A percentile compares a stretch with the other conserved stretches of the same genome.
These are phyloP conservation scores for Clitopilus passeckerianus DNA, from an alignment of 768 basidiomycete genomes.

Conservation along the genomic window DNA sequence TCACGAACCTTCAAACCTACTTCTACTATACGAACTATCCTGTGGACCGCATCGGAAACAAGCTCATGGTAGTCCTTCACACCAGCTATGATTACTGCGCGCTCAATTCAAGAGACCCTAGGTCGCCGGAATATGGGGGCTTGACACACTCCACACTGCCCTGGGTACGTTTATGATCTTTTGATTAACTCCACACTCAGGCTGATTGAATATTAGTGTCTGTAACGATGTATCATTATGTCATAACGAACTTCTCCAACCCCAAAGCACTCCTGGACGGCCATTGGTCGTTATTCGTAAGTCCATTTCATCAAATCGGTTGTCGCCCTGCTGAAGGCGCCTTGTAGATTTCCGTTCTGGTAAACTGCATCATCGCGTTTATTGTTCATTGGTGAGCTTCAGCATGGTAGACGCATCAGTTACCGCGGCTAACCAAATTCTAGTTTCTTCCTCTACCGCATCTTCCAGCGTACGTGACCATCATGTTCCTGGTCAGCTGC, in stretches of 20 bases:
- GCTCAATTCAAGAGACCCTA: conserved; percentile 3
- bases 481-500: background rate
- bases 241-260: conserved; percentile 33
- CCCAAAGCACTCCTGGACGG: conserved; percentile 24
- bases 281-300: conserved; percentile 24
- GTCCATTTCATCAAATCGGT: conserved; percentile 10
- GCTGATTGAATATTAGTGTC: conserved; percentile 15
- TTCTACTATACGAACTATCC: conserved; percentile 29
- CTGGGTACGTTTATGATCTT: conserved; percentile 15
- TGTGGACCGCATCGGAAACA: conserved; percentile 18
- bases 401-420: background rate
- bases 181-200: background rate
- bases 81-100: too few species aligned
- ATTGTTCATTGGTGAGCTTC: conserved; percentile 25
- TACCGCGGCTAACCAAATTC: background rate
- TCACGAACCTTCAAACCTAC: conserved; percentile 29
- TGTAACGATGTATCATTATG: conserved; percentile 32
- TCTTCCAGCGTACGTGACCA: conserved; percentile 20
- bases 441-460: conserved; percentile 29
- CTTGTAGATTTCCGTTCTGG: conserved; percentile 18
- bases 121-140: conserved; percentile 24
- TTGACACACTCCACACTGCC: conserved; percentile 26
- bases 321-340: background rate
- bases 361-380: conserved; percentile 25
- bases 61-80: conserved; percentile 15